Evolutionary conservation across 1,284 basidiomycete genomes (phyloP).

Genomic region (Melampsora americana): DNA sequence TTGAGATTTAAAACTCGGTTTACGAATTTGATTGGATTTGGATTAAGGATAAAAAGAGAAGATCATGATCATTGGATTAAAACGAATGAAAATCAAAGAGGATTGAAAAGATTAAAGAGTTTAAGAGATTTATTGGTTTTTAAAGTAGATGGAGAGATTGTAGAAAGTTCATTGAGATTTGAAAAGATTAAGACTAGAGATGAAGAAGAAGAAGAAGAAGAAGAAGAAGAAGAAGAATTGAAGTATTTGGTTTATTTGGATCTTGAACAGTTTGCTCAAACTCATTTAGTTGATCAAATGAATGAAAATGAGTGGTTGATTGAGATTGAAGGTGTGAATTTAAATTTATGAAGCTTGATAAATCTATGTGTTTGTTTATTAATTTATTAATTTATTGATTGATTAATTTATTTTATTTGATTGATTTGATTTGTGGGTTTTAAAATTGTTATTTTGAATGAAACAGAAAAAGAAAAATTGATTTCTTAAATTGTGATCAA

Average conservation of each 20-base stretch:
- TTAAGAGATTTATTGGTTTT: neutral
- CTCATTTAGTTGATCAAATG: neutral
- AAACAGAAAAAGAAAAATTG: too few relatives aligned
- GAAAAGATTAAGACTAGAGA: neutral
- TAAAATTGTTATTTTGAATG: too few relatives aligned
- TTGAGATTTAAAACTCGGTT: neutral
- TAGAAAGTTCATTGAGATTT: neutral
- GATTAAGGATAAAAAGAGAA: neutral
- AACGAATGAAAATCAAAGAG: too few relatives aligned
- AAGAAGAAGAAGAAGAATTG: neutral
- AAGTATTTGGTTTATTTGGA: neutral
- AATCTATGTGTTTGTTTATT: too few relatives aligned
- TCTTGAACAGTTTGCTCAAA: slow-evolving; percentile 3
- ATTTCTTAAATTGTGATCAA: too few relatives aligned
- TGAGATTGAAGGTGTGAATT: neutral
- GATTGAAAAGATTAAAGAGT: neutral
- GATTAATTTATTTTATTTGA: too few relatives aligned
- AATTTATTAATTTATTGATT: too few relatives aligned
- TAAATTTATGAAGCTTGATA: too few relatives aligned
- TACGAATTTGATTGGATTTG: neutral
- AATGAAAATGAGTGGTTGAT: neutral
- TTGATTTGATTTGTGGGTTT: too few relatives aligned
- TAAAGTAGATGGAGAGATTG: neutral
- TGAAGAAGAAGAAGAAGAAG: too few relatives aligned
- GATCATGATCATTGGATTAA: too few relatives aligned